phyloP scores from a whole-genome alignment of 768 basidiomycete genomes.

The Pulveroboletus sp. region DNA sequence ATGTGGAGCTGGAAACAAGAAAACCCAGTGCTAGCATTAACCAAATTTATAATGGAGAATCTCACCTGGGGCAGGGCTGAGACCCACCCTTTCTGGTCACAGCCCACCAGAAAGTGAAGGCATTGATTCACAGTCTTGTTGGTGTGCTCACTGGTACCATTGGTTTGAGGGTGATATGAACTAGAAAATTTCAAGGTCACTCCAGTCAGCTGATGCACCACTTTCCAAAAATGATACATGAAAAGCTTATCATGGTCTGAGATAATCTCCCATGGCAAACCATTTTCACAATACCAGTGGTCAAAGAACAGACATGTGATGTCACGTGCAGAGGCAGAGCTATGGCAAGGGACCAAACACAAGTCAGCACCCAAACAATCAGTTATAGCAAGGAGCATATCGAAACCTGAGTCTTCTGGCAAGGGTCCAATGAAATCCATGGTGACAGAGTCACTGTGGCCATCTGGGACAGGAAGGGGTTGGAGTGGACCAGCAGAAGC shows the following conservation, averaged over 20 bases:
- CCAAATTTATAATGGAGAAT: slow-evolving; percentile 34
- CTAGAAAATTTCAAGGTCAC: slow-evolving; percentile 21
- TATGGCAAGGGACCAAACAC: slow-evolving; percentile 1
- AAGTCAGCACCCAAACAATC: slow-evolving; percentile 24
- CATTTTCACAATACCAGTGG: slow-evolving; percentile 20
- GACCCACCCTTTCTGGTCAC: slow-evolving; percentile 29
- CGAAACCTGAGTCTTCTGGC: slow-evolving; percentile 29
- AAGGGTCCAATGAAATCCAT: slow-evolving; percentile 36
- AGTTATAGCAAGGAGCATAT: slow-evolving; percentile 27
- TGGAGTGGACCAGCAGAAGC: too few relatives aligned
- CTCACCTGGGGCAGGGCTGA: slow-evolving; percentile 22
- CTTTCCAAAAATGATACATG: slow-evolving; percentile 24
- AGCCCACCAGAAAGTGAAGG: neutral
- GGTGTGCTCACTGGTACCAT: slow-evolving; percentile 20
- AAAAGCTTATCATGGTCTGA: slow-evolving; percentile 28
- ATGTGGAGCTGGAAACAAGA: slow-evolving; percentile 29
- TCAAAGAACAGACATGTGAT: neutral
- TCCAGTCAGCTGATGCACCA: slow-evolving; percentile 4
- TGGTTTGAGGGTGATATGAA: slow-evolving; percentile 27
- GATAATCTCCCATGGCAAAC: slow-evolving; percentile 10
- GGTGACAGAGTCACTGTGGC: neutral
- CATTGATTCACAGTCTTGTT: slow-evolving; percentile 18
- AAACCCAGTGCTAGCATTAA: slow-evolving; percentile 31
- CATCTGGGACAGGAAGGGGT: too few relatives aligned
- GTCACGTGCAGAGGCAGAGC: neutral